These are phyloP conservation scores for Vanderwaltozyma polyspora DNA, from an alignment of 805 yeast genomes.

Conservation along the genomic window DNA sequence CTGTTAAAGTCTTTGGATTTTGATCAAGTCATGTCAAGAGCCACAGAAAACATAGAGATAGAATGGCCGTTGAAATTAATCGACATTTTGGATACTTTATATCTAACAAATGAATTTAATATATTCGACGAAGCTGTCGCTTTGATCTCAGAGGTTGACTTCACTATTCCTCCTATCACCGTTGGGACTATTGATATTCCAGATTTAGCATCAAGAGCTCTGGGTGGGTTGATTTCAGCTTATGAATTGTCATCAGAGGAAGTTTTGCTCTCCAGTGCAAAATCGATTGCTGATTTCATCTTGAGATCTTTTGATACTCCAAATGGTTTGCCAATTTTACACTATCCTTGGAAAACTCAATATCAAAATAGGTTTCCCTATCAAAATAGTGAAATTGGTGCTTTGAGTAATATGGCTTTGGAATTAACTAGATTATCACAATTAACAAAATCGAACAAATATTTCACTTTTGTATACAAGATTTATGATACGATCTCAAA, in stretches of 20 bases:
- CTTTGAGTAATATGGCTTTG: conserved; percentile 38
- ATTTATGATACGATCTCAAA: conserved; percentile 31
- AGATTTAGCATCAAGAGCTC: conserved; percentile 29
- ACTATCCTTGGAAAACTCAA: conserved; percentile 33
- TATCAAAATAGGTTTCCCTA: conserved; percentile 31
- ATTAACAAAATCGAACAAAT: conserved; percentile 36
- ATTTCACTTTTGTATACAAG: conserved; percentile 39
- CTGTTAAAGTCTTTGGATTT: conserved; percentile 34
- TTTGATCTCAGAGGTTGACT: conserved; percentile 30
- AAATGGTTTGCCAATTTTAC: conserved; percentile 40
- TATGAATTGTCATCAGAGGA: conserved; percentile 37
- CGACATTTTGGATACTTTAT: conserved; percentile 42
- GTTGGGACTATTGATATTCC: conserved; percentile 42
- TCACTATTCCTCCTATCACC: conserved; percentile 30
- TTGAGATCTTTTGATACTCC: conserved; percentile 51
- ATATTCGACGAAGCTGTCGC: conserved; percentile 32
- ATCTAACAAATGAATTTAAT: conserved; percentile 32
- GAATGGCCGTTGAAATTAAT: conserved; percentile 39
- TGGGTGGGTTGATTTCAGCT: conserved; percentile 44
- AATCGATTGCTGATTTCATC: conserved; percentile 37
- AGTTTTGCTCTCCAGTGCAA: conserved; percentile 29
- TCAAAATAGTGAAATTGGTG: conserved; percentile 31
- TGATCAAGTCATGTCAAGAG: conserved; percentile 4
- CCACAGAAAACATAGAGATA: conserved; percentile 1
- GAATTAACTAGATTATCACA: conserved; percentile 45